A percentile compares a stretch with the other conserved stretches of the same genome.
These are phyloP conservation scores for Microbotryomycetes sp. DNA, from an alignment of 1,284 basidiomycete genomes.

Conservation along the genomic window DNA sequence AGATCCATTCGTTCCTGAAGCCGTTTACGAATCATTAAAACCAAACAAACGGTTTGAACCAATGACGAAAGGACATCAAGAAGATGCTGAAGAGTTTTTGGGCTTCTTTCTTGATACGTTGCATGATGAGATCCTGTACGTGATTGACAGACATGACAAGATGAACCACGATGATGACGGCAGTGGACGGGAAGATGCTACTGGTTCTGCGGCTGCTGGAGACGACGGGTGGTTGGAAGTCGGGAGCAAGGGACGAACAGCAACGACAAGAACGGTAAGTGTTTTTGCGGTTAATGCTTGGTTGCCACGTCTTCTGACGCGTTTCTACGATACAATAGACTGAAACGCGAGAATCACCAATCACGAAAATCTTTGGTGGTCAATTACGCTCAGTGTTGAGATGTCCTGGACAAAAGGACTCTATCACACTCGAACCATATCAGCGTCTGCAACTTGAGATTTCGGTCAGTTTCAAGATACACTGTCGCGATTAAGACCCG, in stretches of 20 bases:
- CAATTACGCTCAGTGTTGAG: conserved; percentile 82
- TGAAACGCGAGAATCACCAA: conserved; percentile 74
- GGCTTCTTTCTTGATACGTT: conserved; percentile 93
- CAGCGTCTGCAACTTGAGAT: conserved; percentile 84
- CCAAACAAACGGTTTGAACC: conserved; percentile 88
- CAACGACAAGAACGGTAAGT: conserved; percentile 72
- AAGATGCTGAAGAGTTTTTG: conserved; percentile 98
- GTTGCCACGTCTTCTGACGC: neutral
- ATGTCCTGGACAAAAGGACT: conserved; percentile 73
- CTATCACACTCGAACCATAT: conserved; percentile 87
- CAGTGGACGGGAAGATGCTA: conserved; percentile 53
- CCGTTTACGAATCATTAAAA: conserved; percentile 89
- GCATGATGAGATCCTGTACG: conserved; percentile 79
- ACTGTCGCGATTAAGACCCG: no score
- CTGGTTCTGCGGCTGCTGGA: conserved; percentile 35
- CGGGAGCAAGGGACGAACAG: conserved; percentile 76
- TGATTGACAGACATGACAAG: conserved; percentile 48
- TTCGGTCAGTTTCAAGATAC: conserved; percentile 52
- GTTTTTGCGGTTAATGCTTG: neutral
- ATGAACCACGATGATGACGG: conserved; percentile 50
- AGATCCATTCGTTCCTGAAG: conserved; percentile 75
- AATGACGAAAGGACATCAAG: conserved; percentile 92
- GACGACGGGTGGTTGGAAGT: conserved; percentile 77
- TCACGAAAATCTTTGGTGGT: conserved; percentile 88
- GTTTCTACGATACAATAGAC: conserved; percentile 48